A percentile compares a stretch with the other conserved stretches of the same genome.
phyloP scores from a whole-genome alignment of 306 rosid species.

The Rosa rugosa region DNA sequence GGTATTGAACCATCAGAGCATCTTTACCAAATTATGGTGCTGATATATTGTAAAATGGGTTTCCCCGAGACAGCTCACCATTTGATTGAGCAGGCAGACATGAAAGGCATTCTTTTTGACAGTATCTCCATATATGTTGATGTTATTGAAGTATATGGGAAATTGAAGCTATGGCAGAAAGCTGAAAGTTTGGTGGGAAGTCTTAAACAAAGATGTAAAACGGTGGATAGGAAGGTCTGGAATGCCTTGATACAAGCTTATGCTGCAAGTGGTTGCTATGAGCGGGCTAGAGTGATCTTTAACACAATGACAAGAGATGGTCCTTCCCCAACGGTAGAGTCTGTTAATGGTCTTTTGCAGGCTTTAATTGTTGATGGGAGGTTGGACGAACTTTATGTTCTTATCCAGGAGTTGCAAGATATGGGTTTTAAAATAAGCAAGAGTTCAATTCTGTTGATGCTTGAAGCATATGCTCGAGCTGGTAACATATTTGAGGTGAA shows the following conservation, averaged over 20 bases:
- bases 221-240: conserved; percentile 81
- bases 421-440: conserved; percentile 85
- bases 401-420: conserved; percentile 91
- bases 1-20: conserved; percentile 62
- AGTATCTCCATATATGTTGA: conserved; percentile 41
- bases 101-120: conserved; percentile 44
- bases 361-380: conserved; percentile 79
- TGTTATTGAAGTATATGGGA: conserved; percentile 75
- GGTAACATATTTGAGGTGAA: conserved; percentile 85
- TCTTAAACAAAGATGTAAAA: conserved; percentile 50
- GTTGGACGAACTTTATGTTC: conserved; percentile 79
- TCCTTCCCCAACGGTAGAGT: conserved; percentile 79
- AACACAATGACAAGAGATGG: conserved; percentile 95
- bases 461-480: conserved; percentile 80
- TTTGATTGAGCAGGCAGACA: conserved; percentile 62
- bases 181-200: conserved; percentile 89
- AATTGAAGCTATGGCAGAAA: conserved; percentile 80
- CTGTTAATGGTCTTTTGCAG: conserved; percentile 78
- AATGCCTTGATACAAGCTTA: conserved; percentile 87
- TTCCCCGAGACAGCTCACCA: conserved; percentile 90
- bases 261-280: conserved; percentile 82
- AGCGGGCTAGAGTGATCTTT: conserved; percentile 89
- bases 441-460: conserved; percentile 83
- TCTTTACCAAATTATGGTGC: conserved; percentile 64
- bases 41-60: conserved; percentile 60